Evolutionary conservation across 441 rosid species (phyloP), one percentile per base, ranked within the genome.

Genomic region (Populus hybrid): DNA sequence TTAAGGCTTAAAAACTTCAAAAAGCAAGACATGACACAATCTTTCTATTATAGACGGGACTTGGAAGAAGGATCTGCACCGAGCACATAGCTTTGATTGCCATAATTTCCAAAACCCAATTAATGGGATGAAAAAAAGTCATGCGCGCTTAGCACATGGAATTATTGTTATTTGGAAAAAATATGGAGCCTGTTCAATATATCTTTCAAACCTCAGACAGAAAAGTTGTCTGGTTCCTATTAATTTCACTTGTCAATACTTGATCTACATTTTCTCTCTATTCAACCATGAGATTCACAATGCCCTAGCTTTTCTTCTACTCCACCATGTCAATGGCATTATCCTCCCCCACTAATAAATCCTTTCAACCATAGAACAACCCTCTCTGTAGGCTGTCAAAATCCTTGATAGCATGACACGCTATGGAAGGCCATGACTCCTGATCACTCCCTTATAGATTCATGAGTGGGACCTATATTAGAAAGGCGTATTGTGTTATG

Each of bases 21-120:
- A 66, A 66, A 28, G 69, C 36, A 28, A 66, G 69, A 66, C 69
- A 28, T 66, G 69, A 66, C 38, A 66, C 29, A 28, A 66, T 66
- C 38, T 28, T 66, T 66, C 69, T 66, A 28, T 12, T 12, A 18
- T 18, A 50, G 59, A 50, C 4, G 59, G 59, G 59, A 50, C 59
- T 16, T 50, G n/a, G 59, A 50, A 50, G 59, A 4, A 4, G 59
- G n/a, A 16, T 50, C n/a, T 50, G 59, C 59, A 50, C 59, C n/a
- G 6, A 50, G 59, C 59, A 16, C 59, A 16, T 16, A 14, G 7
- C 59, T 50, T 6, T 50, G 59, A 50, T 14, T 50, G 59, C 59
- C 6, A 16, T 50, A 24, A 66, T 66, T 10, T 66, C 69, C 35
- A 66, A 66, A 14, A 50, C 59, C 59, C 59, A 7, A 50, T 50